Percentiles rank a stretch among this genome's conserved stretches.
Conservation (phyloP, 192 early-diverging fungal species). For the Backusella circina region DNA sequence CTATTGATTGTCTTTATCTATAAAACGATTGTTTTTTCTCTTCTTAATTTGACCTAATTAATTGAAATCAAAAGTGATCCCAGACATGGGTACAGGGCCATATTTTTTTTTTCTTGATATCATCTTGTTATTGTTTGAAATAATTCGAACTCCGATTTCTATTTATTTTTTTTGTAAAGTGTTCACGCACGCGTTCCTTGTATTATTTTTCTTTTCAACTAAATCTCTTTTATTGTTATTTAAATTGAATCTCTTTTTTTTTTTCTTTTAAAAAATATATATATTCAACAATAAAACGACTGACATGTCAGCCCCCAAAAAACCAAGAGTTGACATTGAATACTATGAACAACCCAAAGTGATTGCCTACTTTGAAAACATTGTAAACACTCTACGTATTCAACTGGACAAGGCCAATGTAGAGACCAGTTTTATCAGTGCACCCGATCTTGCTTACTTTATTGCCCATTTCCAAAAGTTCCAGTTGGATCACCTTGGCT, state of each 20-base stretch:
- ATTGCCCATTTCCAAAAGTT: constrained; percentile 28
- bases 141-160: background rate
- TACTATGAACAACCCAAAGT: constrained; percentile 33
- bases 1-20: too few species aligned
- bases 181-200: background rate
- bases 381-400: constrained; percentile 11
- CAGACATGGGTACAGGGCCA: too few species aligned
- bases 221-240: background rate
- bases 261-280: background rate
- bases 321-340: constrained; percentile 21
- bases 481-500: constrained; percentile 20
- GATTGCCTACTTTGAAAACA: constrained; percentile 21
- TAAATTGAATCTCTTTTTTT: background rate
- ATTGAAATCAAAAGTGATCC: too few species aligned
- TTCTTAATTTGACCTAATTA: too few species aligned
- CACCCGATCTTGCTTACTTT: constrained; percentile 26
- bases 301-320: constrained; percentile 8
- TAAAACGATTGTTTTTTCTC: too few species aligned
- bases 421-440: constrained; percentile 18
- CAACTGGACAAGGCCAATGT: constrained; percentile 18
- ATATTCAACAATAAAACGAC: background rate
- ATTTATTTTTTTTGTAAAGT: background rate
- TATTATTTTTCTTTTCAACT: background rate
- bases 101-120: too few species aligned
- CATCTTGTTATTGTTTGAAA: background rate